A percentile compares a stretch with the other conserved stretches of the same genome.
These are phyloP conservation scores for Guadua angustifolia DNA, from an alignment of 176 grass and related monocot genomes.

Conservation along the genomic window DNA sequence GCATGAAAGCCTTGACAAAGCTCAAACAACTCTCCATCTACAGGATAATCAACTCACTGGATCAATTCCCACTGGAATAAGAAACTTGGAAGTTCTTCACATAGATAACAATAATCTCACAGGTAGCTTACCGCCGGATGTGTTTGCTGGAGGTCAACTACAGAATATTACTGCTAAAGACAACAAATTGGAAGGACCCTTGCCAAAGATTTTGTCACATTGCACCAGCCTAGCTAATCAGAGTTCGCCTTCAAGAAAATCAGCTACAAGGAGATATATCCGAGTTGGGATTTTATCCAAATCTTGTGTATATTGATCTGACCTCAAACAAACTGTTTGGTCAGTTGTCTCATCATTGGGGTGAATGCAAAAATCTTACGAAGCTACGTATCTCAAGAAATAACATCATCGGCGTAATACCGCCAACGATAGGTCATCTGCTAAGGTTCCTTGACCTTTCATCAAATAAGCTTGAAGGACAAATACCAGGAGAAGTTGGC, in stretches of 20 bases:
- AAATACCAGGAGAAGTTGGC: neutral
- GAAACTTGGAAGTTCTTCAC: neutral
- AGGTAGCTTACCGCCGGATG: no score
- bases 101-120: no score
- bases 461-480: neutral
- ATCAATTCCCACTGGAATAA: neutral
- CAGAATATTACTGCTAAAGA: neutral
- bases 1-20: no score
- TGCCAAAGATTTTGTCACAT: neutral
- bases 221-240: neutral
- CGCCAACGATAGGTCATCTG: neutral
- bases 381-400: neutral
- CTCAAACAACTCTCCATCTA: neutral
- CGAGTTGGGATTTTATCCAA: neutral
- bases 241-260: slow-evolving; percentile 9
- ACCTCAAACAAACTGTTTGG: slow-evolving; percentile 2
- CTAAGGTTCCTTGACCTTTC: neutral
- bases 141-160: no score
- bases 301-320: neutral
- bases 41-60: neutral
- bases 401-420: no score
- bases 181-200: neutral
- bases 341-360: neutral
- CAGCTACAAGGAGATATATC: slow-evolving; percentile 5
- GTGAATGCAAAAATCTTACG: neutral